Base-by-base conservation (phyloP, 495 filamentous ascomycete species). In the Stereocaulon alpinum region DNA sequence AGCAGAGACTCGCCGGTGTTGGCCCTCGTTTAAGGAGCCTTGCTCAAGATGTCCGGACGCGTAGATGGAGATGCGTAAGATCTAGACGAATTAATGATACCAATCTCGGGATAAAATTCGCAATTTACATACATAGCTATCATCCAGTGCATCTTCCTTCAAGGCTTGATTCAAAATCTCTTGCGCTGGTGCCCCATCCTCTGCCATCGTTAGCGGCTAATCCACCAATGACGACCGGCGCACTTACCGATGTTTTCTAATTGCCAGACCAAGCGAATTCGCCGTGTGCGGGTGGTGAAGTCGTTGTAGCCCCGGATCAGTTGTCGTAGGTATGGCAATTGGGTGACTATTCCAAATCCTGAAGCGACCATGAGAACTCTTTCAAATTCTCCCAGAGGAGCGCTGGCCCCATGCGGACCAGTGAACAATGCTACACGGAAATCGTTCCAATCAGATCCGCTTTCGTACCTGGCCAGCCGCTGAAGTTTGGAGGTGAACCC, bases 231-330 rank as follows among this genome's bases (percentile, higher is more conserved):
- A 37, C 24, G 22, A 30, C 48, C 24, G 30, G 32, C 48, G 48
- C 14, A 56, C 40, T 56, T 43, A 68, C 64, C 62, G 12, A 69
- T 54, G 56, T 52, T 64, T 49, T 68, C 48, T 9, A 70, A 55
- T 56, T 71, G 50, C 68, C 63, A 73, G 18, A 74, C 66, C 15
- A 73, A 58, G 62, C 66, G 62, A n/a, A 74, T 59, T 45, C 64
- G 63, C 22, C 63, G 64, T 53, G 61, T 58, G 22, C 63, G 59
- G 15, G 48, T 53, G 14, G 63, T 61, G 34, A 50, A 68, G 42
- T 63, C 67, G 50, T 71, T 72, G 49, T 69, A 74, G 14, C 68
- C 61, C 48, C 67, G 58, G 29, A 74, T 69, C 20, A 68, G 55
- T 37, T 71, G 62, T 56, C 64, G 63, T 3, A 72, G 63, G 40